Conservation (phyloP, 306 rosid species). For the Cicer judaicum region DNA sequence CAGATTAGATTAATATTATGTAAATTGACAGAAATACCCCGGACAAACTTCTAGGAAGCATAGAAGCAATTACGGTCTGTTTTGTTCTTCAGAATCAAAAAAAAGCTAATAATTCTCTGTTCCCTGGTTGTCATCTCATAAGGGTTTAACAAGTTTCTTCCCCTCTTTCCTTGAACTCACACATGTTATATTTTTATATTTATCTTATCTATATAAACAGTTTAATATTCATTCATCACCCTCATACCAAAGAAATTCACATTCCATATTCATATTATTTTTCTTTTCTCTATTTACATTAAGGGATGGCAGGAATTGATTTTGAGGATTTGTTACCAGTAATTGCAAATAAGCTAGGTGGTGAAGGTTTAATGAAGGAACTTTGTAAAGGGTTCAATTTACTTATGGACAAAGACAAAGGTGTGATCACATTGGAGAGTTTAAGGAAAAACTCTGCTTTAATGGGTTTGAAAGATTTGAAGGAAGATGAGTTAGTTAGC, state of each 20-base stretch:
- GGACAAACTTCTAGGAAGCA: conserved; percentile 41
- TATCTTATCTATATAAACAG: conserved; percentile 5
- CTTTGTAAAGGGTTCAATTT: conserved; percentile 29
- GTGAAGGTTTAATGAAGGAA: conserved; percentile 42
- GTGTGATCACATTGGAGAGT: conserved; percentile 43
- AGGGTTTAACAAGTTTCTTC: conserved; percentile 8
- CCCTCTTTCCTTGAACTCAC: conserved; percentile 38
- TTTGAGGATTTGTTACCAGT: conserved; percentile 42
- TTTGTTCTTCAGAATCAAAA: conserved; percentile 1
- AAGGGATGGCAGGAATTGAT: conserved; percentile 29
- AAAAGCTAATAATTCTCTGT: conserved; percentile 15
- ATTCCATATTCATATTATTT: background rate
- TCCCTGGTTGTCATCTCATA: conserved; percentile 39
- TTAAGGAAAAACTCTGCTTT: conserved; percentile 49
- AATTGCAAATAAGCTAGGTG: conserved; percentile 35
- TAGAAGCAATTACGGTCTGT: conserved; percentile 35
- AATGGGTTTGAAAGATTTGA: conserved; percentile 66
- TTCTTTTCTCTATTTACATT: background rate
- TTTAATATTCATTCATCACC: background rate
- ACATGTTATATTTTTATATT: background rate
- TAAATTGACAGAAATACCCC: conserved; percentile 38
- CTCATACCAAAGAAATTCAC: background rate
- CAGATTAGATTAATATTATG: background rate
- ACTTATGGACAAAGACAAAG: conserved; percentile 43
- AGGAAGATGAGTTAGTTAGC: conserved; percentile 67